Base-by-base conservation (phyloP, 306 rosid genomes). In the Pyrus pyrifolia region DNA sequence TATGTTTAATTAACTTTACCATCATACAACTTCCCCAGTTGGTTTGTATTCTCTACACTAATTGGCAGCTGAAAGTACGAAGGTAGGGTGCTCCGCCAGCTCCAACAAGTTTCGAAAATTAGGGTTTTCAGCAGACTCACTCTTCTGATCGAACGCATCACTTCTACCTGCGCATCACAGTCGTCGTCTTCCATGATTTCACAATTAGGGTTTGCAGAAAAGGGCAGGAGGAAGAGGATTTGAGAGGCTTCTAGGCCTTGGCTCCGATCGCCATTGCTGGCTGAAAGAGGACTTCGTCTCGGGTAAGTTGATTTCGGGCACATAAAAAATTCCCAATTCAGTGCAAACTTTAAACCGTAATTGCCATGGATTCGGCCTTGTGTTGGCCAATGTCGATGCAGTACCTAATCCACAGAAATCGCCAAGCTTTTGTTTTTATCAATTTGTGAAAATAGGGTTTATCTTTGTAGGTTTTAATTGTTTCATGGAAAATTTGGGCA, bases 251-350 rank as follows among this genome's bases (percentile, higher is more conserved):
- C 46, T 8, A 30, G 78, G 60, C 35, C 31, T 1, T 21, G 21
- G 19, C 35, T 64, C 68, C 44, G 76, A 60, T 60, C 68, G 77
- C 57, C 55, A 8, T 73, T 27, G 69, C 61, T 38, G 70, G 59
- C 19, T 15, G 8, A 40, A 59, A 29, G 58, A 60, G 58, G 69
- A 40, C 59, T 61, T 22, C 29, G 69, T 45, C 30, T 61, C 49
- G 18, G 70, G 78, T 62, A 74, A 27, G 68, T 18, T 19, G 70
- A 12, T 62, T 74, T 19, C 8, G 61, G 70, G 30, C 59, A 25
- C 57, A 18, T 65, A 2, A 25, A 9, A 30, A 4, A 44, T 62
- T 18, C 61, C 61, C 57, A 40, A 73, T 59, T 59, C 67, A 73
- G 42, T 25, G 30, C 30, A 15, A 71, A 53, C 35, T 5, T 29